Evolutionary conservation across 192 early-diverging fungal genomes (phyloP).

Genomic region (Backusella macrospora): DNA sequence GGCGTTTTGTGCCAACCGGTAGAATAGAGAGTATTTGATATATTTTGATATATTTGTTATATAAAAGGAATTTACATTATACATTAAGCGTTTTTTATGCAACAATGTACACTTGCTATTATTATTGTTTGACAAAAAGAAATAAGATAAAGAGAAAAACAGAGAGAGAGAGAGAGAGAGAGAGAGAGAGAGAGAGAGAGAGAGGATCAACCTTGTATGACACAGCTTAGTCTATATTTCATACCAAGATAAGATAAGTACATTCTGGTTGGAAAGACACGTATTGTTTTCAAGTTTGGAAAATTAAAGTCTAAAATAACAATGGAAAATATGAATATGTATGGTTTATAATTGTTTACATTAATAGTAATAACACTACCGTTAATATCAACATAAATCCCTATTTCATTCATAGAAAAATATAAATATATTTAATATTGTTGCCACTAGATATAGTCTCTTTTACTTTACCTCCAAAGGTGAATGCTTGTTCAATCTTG

Average conservation of each 20-base stretch:
- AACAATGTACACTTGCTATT: no score
- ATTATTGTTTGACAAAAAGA: no score
- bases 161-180: no score
- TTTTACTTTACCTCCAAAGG: constrained; percentile 38
- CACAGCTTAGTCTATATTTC: constrained; percentile 44
- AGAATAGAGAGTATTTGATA: neutral
- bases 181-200: neutral
- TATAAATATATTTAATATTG: neutral
- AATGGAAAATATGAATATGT: neutral
- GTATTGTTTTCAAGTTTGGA: constrained; percentile 42
- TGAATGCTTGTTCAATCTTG: constrained; percentile 46
- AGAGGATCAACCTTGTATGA: constrained; percentile 37
- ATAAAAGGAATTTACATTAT: neutral
- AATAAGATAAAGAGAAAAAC: neutral
- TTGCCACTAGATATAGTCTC: neutral
- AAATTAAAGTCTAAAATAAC: constrained; percentile 35
- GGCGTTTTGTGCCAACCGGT: constrained; percentile 25
- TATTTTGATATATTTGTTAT: neutral
- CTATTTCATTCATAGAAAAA: constrained; percentile 16
- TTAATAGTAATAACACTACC: neutral
- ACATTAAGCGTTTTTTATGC: neutral
- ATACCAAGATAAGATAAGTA: constrained; percentile 46
- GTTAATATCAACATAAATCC: constrained; percentile 42
- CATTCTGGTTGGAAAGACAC: constrained; percentile 46
- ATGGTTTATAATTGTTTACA: neutral